A percentile compares a stretch with the other conserved stretches of the same genome.
These are phyloP conservation scores for Fusarium guadeloupense DNA, from an alignment of 2,329 filamentous ascomycete genomes.

Conservation along the genomic window DNA sequence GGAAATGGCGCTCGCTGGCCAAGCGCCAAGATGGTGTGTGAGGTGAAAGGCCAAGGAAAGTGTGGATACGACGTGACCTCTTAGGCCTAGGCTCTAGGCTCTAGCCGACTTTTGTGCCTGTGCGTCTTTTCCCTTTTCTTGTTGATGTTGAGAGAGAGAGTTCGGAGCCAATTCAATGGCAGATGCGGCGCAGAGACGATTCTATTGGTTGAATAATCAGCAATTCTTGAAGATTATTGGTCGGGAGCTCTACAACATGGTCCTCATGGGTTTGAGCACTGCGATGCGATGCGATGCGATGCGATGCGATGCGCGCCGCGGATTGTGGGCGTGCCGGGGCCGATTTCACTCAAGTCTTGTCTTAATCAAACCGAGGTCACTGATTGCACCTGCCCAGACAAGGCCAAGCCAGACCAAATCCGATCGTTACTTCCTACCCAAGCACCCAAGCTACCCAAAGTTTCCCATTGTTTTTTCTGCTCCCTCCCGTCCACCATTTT, in stretches of 20 bases:
- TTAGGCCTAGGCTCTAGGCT: too few species aligned
- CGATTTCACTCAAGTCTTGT: conserved; percentile 29
- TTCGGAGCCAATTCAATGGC: conserved; percentile 29
- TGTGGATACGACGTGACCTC: conserved; percentile 30
- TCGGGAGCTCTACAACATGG: too few species aligned
- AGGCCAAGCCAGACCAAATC: conserved; percentile 37
- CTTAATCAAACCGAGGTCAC: conserved; percentile 44
- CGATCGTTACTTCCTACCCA: conserved; percentile 34
- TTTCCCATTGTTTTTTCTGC: conserved; percentile 14
- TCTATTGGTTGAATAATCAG: conserved; percentile 17
- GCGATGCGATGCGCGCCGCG: too few species aligned
- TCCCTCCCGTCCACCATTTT: conserved; percentile 21
- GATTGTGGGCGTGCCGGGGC: conserved; percentile 26
- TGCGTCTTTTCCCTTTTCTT: conserved; percentile 34
- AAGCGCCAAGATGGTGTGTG: conserved; percentile 33
- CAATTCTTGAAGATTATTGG: conserved; percentile 3
- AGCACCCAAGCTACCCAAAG: conserved; percentile 9
- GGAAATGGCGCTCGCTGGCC: conserved; percentile 35
- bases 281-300: too few species aligned
- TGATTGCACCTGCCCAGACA: conserved; percentile 35
- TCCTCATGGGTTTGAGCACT: too few species aligned
- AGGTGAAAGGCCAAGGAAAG: conserved; percentile 32
- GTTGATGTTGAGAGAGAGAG: conserved; percentile 30
- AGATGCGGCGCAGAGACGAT: conserved; percentile 6
- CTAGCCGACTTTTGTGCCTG: conserved; percentile 32